phyloP scores from a whole-genome alignment of 306 rosid genomes.

The Pyrus pyrifolia region DNA sequence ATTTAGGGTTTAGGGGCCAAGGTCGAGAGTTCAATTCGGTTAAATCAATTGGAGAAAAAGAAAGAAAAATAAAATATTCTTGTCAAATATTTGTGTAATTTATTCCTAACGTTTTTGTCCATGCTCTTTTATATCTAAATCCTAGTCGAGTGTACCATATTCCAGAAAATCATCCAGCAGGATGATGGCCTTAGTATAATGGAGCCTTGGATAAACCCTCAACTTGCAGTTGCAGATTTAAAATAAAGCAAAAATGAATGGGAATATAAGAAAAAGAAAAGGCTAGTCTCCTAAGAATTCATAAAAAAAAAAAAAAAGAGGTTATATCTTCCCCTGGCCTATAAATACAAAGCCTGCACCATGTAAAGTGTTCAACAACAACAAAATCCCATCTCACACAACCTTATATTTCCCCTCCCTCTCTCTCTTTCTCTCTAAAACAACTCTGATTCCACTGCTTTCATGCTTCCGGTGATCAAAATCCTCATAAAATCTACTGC shows the following conservation, averaged over 20 bases:
- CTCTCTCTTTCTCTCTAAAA: background rate
- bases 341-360: conserved; percentile 13
- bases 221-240: conserved; percentile 15
- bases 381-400: background rate
- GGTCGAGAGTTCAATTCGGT: background rate
- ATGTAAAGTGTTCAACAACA: background rate
- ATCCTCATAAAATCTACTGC: conserved; percentile 9
- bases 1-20: background rate
- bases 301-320: background rate
- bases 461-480: conserved; percentile 43
- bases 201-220: conserved; percentile 4
- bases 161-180: background rate
- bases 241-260: conserved; percentile 21
- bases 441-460: conserved; percentile 16
- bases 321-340: conserved; percentile 13
- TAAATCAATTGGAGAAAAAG: background rate
- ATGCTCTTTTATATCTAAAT: background rate
- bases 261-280: conserved; percentile 19
- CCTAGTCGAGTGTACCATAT: background rate
- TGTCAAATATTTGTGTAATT: background rate
- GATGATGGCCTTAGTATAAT: background rate
- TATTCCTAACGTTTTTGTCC: background rate
- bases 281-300: background rate
- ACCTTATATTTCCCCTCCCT: background rate
- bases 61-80: background rate